Percentiles rank a stretch among this genome's conserved stretches.
Evolutionary conservation across 176 grass and related monocot genomes (phyloP).

Genomic region (Themeda triandra): DNA sequence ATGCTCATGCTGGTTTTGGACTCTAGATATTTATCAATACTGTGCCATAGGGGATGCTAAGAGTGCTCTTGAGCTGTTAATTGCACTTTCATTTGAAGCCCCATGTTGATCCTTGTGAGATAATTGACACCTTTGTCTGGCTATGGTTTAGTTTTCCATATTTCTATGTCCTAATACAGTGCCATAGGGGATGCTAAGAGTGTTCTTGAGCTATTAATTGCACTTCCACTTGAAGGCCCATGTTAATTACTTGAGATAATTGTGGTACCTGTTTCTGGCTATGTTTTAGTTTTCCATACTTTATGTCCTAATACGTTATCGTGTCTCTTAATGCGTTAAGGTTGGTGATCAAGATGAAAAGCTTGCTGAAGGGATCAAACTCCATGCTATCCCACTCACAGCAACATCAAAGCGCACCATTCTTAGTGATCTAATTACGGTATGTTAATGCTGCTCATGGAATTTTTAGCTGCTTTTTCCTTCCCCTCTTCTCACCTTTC

Average conservation of each 20-base stretch:
- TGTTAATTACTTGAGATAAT: slow-evolving; percentile 7
- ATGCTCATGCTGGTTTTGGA: not conserved
- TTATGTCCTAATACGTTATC: slow-evolving; percentile 13
- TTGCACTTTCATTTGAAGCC: not conserved
- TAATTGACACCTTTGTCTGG: not conserved
- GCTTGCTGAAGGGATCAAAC: slow-evolving; percentile 97
- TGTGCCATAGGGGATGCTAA: not conserved
- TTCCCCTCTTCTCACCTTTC: not conserved
- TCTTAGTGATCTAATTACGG: slow-evolving; percentile 90
- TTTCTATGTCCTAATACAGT: not conserved
- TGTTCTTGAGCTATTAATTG: not conserved
- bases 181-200: too few relatives aligned
- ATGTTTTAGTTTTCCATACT: not conserved
- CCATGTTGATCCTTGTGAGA: slow-evolving; percentile 3
- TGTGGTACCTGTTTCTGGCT: not conserved
- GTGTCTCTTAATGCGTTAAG: slow-evolving; percentile 36
- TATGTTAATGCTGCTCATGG: slow-evolving; percentile 43
- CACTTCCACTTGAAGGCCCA: not conserved
- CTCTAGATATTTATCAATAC: not conserved
- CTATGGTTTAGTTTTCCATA: not conserved
- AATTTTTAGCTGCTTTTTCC: not conserved
- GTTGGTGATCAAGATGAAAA: slow-evolving; percentile 93
- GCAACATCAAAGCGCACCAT: slow-evolving; percentile 86
- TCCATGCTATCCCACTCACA: slow-evolving; percentile 77
- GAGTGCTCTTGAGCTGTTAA: not conserved